These are phyloP conservation scores for Monosporascus sp. DNA, from an alignment of 2,329 filamentous ascomycete genomes.

Conservation along the genomic window DNA sequence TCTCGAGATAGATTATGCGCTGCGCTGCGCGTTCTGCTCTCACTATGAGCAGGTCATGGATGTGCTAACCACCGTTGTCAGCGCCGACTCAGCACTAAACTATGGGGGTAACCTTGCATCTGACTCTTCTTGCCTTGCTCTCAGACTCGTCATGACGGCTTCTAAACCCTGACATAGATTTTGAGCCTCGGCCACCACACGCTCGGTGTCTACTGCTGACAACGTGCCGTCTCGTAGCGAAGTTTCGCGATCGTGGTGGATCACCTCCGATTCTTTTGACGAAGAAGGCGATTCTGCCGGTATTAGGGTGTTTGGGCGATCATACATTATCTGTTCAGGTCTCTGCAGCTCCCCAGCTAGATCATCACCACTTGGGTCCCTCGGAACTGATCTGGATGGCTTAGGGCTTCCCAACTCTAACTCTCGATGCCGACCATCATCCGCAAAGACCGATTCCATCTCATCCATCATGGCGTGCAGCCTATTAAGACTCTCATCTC, in stretches of 20 bases:
- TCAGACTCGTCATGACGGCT: constrained; percentile 44
- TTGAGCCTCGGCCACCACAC: constrained; percentile 34
- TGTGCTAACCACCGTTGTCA: constrained; percentile 42
- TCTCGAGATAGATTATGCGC: constrained; percentile 56
- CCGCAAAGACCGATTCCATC: constrained; percentile 30
- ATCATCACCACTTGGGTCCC: constrained; percentile 7
- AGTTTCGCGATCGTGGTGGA: not conserved
- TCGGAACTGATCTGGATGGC: constrained; percentile 9
- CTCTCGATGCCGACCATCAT: constrained; percentile 8
- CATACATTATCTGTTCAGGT: constrained; percentile 16
- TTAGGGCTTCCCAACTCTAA: constrained; percentile 9
- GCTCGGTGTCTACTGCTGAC: constrained; percentile 22
- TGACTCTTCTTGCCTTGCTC: constrained; percentile 54
- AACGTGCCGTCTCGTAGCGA: constrained; percentile 3
- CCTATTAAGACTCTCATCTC: constrained; percentile 27
- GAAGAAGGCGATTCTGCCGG: constrained; percentile 11
- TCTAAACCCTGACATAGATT: constrained; percentile 47
- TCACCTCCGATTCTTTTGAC: constrained; percentile 5
- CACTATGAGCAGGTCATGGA: constrained; percentile 55
- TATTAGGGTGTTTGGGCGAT: constrained; percentile 10
- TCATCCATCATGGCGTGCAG: constrained; percentile 39
- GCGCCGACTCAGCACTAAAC: constrained; percentile 5
- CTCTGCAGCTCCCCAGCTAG: constrained; percentile 31
- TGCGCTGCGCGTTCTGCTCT: constrained; percentile 54
- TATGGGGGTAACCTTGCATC: constrained; percentile 37